Conservation (phyloP, 2,329 filamentous ascomycete species). For the Talaromyces rugulosus region DNA sequence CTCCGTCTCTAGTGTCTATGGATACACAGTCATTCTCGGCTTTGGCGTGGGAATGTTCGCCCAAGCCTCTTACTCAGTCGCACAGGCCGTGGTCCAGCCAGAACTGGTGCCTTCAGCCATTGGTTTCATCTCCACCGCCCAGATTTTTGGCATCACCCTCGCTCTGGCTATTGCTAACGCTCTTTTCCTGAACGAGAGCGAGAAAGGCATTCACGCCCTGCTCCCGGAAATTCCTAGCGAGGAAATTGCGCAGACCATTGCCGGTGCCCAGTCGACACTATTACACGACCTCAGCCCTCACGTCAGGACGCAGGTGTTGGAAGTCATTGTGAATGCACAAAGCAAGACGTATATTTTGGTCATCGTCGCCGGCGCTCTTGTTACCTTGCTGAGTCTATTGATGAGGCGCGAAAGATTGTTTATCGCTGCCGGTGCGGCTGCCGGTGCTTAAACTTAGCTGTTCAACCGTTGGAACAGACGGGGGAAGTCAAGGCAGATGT, state of each 20-base stretch:
- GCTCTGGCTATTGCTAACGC: constrained; percentile 1
- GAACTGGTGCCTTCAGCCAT: not conserved
- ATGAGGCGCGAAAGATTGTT: too few species aligned
- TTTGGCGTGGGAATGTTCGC: constrained; percentile 18
- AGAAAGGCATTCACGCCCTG: not conserved
- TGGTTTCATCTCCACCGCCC: constrained; percentile 4
- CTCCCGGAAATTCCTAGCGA: not conserved
- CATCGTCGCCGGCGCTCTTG: too few species aligned
- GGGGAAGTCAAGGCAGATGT: too few species aligned
- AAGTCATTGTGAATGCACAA: too few species aligned
- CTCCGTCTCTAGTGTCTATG: constrained; percentile 20
- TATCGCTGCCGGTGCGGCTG: too few species aligned
- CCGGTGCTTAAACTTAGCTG: too few species aligned
- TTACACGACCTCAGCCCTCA: too few species aligned
- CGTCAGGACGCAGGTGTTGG: too few species aligned
- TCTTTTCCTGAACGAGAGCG: not conserved
- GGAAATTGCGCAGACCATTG: not conserved
- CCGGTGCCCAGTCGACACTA: not conserved
- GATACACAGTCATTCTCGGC: constrained; percentile 21
- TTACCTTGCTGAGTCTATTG: too few species aligned
- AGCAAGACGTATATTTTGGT: too few species aligned
- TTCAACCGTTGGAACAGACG: too few species aligned
- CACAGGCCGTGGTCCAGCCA: constrained; percentile 13
- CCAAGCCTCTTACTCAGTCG: constrained; percentile 19
- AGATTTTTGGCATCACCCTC: constrained; percentile 1